These are phyloP conservation scores for Zangia roseola DNA, from an alignment of 768 basidiomycete species.

Conservation along the genomic window DNA sequence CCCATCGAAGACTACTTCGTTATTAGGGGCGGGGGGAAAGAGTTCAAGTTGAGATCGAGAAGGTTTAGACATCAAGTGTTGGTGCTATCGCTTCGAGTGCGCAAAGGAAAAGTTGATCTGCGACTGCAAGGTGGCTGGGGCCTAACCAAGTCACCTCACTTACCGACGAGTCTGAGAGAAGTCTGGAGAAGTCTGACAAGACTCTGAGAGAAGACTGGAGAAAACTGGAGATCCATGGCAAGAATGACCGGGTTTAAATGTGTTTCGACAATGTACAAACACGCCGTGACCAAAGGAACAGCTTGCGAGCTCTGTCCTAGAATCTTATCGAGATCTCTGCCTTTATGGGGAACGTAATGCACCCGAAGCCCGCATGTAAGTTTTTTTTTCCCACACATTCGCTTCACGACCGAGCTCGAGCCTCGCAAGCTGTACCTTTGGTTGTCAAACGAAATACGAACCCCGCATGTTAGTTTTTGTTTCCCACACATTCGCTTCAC, in stretches of 20 bases:
- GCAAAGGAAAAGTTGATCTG: not conserved
- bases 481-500: no score
- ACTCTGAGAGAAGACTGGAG: no score
- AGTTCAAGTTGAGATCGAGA: not conserved
- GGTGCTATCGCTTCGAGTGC: not conserved
- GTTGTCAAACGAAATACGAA: no score
- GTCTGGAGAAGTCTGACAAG: no score
- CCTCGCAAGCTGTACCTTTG: no score
- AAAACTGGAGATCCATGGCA: not conserved
- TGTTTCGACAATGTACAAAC: conserved; percentile 22
- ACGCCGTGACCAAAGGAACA: conserved; percentile 12
- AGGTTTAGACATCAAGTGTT: not conserved
- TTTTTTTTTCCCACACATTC: no score
- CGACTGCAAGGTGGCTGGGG: no score
- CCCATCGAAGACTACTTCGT: not conserved
- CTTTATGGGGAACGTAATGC: conserved; percentile 11
- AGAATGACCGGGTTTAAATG: conserved; percentile 16
- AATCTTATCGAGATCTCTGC: conserved; percentile 19
- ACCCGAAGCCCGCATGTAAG: no score
- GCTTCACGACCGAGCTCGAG: no score
- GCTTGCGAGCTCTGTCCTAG: conserved; percentile 1
- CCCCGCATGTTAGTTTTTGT: no score
- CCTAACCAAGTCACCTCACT: no score
- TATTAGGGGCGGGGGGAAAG: not conserved
- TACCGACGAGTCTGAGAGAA: no score